A percentile compares a stretch with the other conserved stretches of the same genome.
Evolutionary conservation across 2,329 filamentous ascomycete species (phyloP).

Genomic region (Fusarium musae): DNA sequence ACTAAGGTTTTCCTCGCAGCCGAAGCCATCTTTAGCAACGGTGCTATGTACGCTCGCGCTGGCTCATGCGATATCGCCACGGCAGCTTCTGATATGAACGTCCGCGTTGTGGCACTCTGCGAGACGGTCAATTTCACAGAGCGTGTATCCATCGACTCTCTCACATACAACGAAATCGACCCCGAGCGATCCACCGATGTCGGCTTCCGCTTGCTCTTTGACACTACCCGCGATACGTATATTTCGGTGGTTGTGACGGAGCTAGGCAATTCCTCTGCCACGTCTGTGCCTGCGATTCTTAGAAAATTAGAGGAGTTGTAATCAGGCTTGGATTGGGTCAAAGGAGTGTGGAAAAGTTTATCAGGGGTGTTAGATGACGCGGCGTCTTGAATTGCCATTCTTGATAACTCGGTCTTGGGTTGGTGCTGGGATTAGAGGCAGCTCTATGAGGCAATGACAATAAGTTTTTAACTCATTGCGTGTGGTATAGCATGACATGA

Average conservation of each 20-base stretch:
- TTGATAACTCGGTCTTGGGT: neutral
- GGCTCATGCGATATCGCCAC: slow-evolving; percentile 90
- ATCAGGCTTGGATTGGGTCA: slow-evolving; percentile 30
- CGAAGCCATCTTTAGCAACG: slow-evolving; percentile 96
- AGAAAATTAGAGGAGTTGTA: slow-evolving; percentile 68
- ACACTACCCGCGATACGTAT: slow-evolving; percentile 88
- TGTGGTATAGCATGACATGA: neutral
- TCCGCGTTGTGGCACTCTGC: slow-evolving; percentile 88
- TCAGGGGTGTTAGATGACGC: slow-evolving; percentile 27
- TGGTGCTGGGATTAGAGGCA: slow-evolving; percentile 19
- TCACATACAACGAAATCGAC: slow-evolving; percentile 93
- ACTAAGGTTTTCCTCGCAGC: slow-evolving; percentile 88
- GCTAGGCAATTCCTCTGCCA: slow-evolving; percentile 85
- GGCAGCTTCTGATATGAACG: slow-evolving; percentile 77
- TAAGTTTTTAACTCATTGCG: neutral
- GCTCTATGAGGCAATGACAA: slow-evolving; percentile 16
- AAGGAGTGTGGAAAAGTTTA: slow-evolving; percentile 22
- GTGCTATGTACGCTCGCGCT: slow-evolving; percentile 85
- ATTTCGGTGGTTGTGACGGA: slow-evolving; percentile 92
- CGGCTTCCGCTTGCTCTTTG: slow-evolving; percentile 79
- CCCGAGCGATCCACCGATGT: slow-evolving; percentile 72
- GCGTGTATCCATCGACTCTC: slow-evolving; percentile 90
- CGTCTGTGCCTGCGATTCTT: slow-evolving; percentile 77
- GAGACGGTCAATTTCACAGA: slow-evolving; percentile 92
- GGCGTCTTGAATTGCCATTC: slow-evolving; percentile 16